Percentiles rank a stretch among this genome's conserved stretches.
phyloP scores from a whole-genome alignment of 306 rosid genomes.

The Quercus cerris region DNA sequence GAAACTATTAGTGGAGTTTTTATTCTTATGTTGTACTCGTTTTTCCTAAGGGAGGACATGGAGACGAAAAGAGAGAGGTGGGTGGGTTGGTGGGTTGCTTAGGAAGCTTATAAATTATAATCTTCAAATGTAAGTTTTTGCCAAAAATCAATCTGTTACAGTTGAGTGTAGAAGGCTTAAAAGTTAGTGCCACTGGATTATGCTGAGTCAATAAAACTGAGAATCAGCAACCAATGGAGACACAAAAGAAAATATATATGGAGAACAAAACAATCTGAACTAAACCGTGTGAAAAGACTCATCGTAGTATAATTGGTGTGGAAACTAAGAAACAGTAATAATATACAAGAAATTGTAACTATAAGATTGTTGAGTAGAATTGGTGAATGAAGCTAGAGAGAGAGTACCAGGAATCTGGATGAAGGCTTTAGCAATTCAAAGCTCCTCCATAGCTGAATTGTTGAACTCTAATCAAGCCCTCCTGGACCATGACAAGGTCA shows the following conservation, averaged over 20 bases:
- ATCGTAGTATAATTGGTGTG: not conserved
- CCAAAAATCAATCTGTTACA: not conserved
- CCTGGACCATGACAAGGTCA: conserved; percentile 24
- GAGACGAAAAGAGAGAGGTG: too few relatives aligned
- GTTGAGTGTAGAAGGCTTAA: not conserved
- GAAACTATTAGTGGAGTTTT: too few relatives aligned
- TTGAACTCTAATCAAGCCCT: not conserved
- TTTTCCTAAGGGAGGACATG: too few relatives aligned
- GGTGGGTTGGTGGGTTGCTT: not conserved
- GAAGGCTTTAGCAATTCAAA: not conserved
- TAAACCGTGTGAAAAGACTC: not conserved
- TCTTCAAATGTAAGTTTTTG: not conserved
- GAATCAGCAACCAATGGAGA: not conserved
- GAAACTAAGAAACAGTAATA: not conserved
- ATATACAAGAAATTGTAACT: not conserved
- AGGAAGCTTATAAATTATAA: not conserved
- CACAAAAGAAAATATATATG: not conserved
- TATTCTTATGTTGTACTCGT: too few relatives aligned
- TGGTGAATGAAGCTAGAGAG: not conserved
- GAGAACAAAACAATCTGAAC: not conserved
- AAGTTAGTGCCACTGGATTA: not conserved
- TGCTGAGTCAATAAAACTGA: not conserved
- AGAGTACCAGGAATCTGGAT: conserved; percentile 2
- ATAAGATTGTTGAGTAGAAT: not conserved
- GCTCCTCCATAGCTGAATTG: not conserved